These are phyloP conservation scores for Boletus subparvulus DNA, from an alignment of 768 basidiomycete species.

Conservation along the genomic window DNA sequence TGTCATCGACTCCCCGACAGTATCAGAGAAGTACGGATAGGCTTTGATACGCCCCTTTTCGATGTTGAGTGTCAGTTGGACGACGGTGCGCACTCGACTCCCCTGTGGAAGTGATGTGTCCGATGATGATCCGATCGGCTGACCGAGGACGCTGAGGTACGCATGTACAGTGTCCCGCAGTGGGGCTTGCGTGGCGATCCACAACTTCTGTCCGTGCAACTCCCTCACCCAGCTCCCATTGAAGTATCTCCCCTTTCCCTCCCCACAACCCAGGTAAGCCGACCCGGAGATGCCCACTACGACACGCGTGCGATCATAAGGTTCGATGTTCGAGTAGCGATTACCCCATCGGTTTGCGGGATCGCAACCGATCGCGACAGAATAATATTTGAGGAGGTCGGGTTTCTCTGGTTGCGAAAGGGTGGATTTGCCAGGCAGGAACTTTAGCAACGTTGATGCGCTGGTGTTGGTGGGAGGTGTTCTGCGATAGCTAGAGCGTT, in stretches of 20 bases:
- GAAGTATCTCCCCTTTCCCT: slow-evolving; percentile 54
- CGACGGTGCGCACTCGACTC: slow-evolving; percentile 66
- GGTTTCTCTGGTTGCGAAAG: slow-evolving; percentile 10
- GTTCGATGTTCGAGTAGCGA: slow-evolving; percentile 71
- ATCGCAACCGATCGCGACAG: slow-evolving; percentile 48
- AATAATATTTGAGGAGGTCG: slow-evolving; percentile 48
- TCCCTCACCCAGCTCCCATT: slow-evolving; percentile 90
- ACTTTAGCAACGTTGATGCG: slow-evolving; percentile 3
- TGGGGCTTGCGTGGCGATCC: slow-evolving; percentile 87
- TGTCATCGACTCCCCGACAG: slow-evolving; percentile 52
- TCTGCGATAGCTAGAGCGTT: slow-evolving; percentile 32
- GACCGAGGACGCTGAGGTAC: slow-evolving; percentile 70
- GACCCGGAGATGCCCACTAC: slow-evolving; percentile 38
- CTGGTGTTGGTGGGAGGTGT: slow-evolving; percentile 9
- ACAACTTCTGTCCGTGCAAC: slow-evolving; percentile 66
- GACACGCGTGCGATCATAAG: slow-evolving; percentile 82
- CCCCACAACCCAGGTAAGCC: slow-evolving; percentile 19
- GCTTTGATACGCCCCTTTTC: slow-evolving; percentile 75
- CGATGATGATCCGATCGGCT: slow-evolving; percentile 41
- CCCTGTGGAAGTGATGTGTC: slow-evolving; percentile 24
- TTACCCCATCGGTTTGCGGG: slow-evolving; percentile 50
- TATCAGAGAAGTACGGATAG: slow-evolving; percentile 69
- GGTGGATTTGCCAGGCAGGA: slow-evolving; percentile 3
- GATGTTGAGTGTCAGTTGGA: slow-evolving; percentile 76
- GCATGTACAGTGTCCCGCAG: slow-evolving; percentile 66